Conservation (phyloP, 1,139 yeast species). For the Hyphopichia khmerensis region DNA sequence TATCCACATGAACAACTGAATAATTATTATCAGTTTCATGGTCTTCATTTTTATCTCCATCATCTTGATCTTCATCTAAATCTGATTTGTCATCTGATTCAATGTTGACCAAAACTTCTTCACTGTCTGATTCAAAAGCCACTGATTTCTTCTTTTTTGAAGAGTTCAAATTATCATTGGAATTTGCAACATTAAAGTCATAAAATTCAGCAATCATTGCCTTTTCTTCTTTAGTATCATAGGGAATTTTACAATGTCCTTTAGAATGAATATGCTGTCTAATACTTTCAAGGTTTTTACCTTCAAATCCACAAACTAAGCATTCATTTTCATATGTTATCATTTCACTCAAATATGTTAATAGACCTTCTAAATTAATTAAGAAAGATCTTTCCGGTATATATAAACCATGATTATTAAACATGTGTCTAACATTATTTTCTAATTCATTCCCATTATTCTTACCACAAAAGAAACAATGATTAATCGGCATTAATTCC, state of each 20-base stretch:
- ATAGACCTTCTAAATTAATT: slow-evolving; percentile 42
- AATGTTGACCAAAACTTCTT: slow-evolving; percentile 12
- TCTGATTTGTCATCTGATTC: slow-evolving; percentile 24
- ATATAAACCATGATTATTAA: slow-evolving; percentile 46
- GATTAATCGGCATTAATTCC: slow-evolving; percentile 31
- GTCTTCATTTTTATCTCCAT: slow-evolving; percentile 28
- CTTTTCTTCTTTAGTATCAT: slow-evolving; percentile 47
- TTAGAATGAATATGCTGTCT: slow-evolving; percentile 52
- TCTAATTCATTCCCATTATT: slow-evolving; percentile 37
- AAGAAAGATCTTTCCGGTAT: slow-evolving; percentile 49
- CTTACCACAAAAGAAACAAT: slow-evolving; percentile 43
- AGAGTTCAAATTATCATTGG: slow-evolving; percentile 10
- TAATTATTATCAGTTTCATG: slow-evolving; percentile 28
- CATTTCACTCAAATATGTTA: slow-evolving; percentile 43
- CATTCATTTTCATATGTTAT: slow-evolving; percentile 48
- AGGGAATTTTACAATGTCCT: slow-evolving; percentile 57
- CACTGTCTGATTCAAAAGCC: slow-evolving; percentile 15
- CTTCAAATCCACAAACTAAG: slow-evolving; percentile 53
- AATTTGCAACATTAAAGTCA: slow-evolving; percentile 29
- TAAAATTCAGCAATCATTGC: slow-evolving; percentile 41
- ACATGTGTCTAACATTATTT: slow-evolving; percentile 49
- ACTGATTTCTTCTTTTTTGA: slow-evolving; percentile 23
- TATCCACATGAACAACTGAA: slow-evolving; percentile 35
- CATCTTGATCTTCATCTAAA: slow-evolving; percentile 4
- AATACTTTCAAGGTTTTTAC: slow-evolving; percentile 47